A percentile compares a stretch with the other conserved stretches of the same genome.
Conservation (phyloP, 2,329 filamentous ascomycete genomes). For the Aureobasidium mangrovei region DNA sequence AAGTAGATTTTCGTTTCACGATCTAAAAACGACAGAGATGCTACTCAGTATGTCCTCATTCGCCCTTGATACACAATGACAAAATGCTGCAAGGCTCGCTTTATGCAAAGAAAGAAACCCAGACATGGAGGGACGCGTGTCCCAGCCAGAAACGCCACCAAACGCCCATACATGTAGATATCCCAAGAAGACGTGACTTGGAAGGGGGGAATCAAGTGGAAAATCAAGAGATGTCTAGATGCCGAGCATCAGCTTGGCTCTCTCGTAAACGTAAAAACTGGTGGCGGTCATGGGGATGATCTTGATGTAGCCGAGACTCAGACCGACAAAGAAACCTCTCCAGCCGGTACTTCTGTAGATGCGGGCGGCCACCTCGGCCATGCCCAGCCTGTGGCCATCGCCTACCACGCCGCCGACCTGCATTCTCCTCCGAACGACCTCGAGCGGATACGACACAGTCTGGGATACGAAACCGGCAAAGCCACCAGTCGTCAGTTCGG, state of each 20-base stretch:
- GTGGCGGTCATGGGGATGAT: slow-evolving; percentile 80
- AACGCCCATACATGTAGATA: no score
- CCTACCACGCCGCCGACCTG: slow-evolving; percentile 93
- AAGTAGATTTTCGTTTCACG: no score
- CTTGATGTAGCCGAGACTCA: slow-evolving; percentile 93
- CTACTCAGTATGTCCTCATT: no score
- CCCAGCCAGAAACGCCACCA: no score
- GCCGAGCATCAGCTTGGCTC: slow-evolving; percentile 49
- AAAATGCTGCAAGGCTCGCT: no score
- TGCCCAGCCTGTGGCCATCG: slow-evolving; percentile 69
- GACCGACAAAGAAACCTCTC: slow-evolving; percentile 80
- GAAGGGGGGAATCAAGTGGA: no score
- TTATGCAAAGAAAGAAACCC: no score
- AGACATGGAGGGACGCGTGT: no score
- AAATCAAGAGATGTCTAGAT: slow-evolving; percentile 26
- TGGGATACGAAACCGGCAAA: slow-evolving; percentile 83
- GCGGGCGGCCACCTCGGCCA: slow-evolving; percentile 66
- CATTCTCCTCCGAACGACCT: slow-evolving; percentile 88
- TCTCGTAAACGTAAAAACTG: slow-evolving; percentile 59
- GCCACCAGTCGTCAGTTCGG: slow-evolving; percentile 76
- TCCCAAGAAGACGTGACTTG: no score
- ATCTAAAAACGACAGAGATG: no score
- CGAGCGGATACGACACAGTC: slow-evolving; percentile 85
- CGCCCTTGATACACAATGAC: no score
- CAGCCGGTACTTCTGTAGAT: slow-evolving; percentile 70